phyloP scores from a whole-genome alignment of 2,329 filamentous ascomycete genomes.

The Pyrenochaeta sp. region DNA sequence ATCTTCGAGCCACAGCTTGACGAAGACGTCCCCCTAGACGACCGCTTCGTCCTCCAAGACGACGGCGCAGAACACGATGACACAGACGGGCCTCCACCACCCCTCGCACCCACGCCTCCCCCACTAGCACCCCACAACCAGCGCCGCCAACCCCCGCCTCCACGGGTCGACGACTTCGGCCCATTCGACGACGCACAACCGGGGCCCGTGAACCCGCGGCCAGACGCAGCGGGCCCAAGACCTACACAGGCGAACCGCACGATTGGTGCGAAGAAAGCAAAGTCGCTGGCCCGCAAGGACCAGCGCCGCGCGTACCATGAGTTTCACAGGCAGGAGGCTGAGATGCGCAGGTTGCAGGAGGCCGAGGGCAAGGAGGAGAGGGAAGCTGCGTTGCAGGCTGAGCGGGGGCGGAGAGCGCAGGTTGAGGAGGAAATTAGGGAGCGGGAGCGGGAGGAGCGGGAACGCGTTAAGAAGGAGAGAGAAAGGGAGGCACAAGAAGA shows the following conservation, averaged over 20 bases:
- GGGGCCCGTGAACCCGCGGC: slow-evolving; percentile 43
- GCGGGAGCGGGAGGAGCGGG: slow-evolving; percentile 49
- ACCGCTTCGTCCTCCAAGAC: slow-evolving; percentile 32
- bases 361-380: slow-evolving; percentile 54
- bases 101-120: slow-evolving; percentile 39
- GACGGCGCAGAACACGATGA: slow-evolving; percentile 27
- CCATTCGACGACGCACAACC: slow-evolving; percentile 24
- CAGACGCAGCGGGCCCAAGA: slow-evolving; percentile 27
- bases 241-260: slow-evolving; percentile 38
- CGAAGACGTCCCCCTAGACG: slow-evolving; percentile 32
- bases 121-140: slow-evolving; percentile 10
- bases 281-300: slow-evolving; percentile 55
- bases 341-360: slow-evolving; percentile 53
- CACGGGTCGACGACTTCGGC: slow-evolving; percentile 9
- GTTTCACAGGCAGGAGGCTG: slow-evolving; percentile 57
- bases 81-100: slow-evolving; percentile 23
- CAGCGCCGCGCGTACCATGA: slow-evolving; percentile 57
- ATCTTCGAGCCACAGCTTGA: slow-evolving; percentile 2
- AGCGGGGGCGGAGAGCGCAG: slow-evolving; percentile 50
- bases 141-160: slow-evolving; percentile 4
- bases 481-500: slow-evolving; percentile 48
- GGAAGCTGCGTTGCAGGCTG: slow-evolving; percentile 51
- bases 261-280: slow-evolving; percentile 59
- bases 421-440: slow-evolving; percentile 54
- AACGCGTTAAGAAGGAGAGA: slow-evolving; percentile 48